Evolutionary conservation across 352 stramenopile genomes (phyloP), one percentile per base, ranked within the genome.

Genomic region (Pythium rhizo-oryzae): DNA sequence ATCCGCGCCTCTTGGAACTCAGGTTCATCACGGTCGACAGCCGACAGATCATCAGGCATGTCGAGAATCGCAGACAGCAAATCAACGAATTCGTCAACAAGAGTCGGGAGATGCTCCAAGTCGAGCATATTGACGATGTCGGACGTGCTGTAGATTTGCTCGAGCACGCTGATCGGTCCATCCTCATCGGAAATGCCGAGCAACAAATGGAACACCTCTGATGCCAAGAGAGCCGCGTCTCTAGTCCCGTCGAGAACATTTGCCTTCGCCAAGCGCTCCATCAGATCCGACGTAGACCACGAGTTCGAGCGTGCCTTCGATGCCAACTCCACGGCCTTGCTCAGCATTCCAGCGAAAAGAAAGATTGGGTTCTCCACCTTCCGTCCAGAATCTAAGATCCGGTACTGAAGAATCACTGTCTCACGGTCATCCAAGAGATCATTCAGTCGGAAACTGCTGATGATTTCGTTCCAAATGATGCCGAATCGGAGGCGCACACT

Each of bases 331-430:
- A 92, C 70, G 4, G 84, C 84, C 63, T 90, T 90, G 30, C 74
- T 77, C 19, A 89, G 54, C 57, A 92, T 93, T 11, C 57, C 95
- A 78, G 69, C 88, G 51, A 96, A 91, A 0, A 85, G 85, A 64
- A 96, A 95, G 35, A 96, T 84, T 1, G 89, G 89, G 50, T 95
- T 87, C 70, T 95, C 87, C 1, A 94, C 89, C 94, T 94, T 19
- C 12, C 75, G 72, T 8, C 89, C 89, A 19, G 78, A 84, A 61
- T 93, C 86, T 18, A 86, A 89, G 59, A 96, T 96, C 67, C 95
- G 87, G 55, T 96, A 96, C 62, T 96, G 89, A 46, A 96, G 70
- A 65, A 96, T 94, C 1, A 87, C 87, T 5, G 87, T 94, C 70
- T 96, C 87, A 44, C 89, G 81, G 60, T 96, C 87, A 62, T 96